Evolutionary conservation across 306 rosid species (phyloP), one percentile per base, ranked within the genome.

Genomic region (Cicer bijugum): DNA sequence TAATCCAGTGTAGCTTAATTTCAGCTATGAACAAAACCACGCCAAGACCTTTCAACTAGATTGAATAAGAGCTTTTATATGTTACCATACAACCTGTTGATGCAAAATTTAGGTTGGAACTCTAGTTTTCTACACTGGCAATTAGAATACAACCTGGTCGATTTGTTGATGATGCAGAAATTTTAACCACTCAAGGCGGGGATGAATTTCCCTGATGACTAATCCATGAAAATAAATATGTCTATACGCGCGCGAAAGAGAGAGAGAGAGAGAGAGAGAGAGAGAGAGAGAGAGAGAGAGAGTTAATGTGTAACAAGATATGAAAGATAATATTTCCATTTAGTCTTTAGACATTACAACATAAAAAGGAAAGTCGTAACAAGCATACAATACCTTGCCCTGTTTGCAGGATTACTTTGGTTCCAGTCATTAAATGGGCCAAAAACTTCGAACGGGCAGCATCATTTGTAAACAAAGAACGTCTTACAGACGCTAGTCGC

Each of bases 351-450:
- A 75, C 74, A 57, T 77, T 70, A 75, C 70, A 78, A 74, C 59
- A 51, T 58, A 66, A 14, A 61, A 71, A 75, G 73, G 73, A 47
- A 51, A 82, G 64, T 66, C 40, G 58, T 46, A 70, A 82, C 62
- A 61, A 81, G 84, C 84, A 81, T 84, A 84, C 82, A 78, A 77
- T 81, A 94, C 97, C 99, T 94, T 91, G 91, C 84, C 96, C 99
- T 69, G 99, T 88, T 87, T 94, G 99, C 78, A 94, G 90, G 86
- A 91, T 91, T 78, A 88, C 97, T 87, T 94, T 94, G 86, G 99
- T 94, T 89, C 99, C 99, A 43, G 99, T 91, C 97, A 94, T 89
- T 78, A 94, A 88, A 87, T 94, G 96, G 69, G 96, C 97, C 97
- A 94, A 87, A 86, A 91, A 94, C 84, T 91, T 88, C 20, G 99